phyloP scores from a whole-genome alignment of 2,329 filamentous ascomycete species.

The Penicillium janthinellum region DNA sequence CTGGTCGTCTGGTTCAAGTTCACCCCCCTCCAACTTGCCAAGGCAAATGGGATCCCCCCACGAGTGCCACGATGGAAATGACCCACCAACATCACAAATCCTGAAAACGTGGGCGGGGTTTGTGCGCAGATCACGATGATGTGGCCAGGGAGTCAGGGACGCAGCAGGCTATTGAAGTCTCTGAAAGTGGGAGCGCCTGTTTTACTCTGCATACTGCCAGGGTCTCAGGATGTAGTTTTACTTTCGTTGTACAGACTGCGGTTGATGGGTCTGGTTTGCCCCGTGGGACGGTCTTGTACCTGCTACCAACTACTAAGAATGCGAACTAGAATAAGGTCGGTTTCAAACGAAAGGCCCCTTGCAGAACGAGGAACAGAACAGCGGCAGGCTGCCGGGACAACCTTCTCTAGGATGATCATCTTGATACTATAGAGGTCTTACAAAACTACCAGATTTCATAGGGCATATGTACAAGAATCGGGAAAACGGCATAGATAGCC shows the following conservation, averaged over 20 bases:
- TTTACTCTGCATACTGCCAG: neutral
- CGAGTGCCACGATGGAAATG: neutral
- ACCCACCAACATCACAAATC: constrained; percentile 1
- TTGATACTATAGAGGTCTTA: too few relatives aligned
- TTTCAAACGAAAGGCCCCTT: neutral
- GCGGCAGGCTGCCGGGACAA: neutral
- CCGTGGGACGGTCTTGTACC: neutral
- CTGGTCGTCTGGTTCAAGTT: neutral
- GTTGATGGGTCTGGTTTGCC: neutral
- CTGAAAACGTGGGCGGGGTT: neutral
- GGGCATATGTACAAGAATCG: neutral
- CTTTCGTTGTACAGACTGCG: neutral
- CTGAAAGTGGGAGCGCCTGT: neutral
- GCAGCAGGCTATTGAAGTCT: neutral
- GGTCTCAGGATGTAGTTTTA: neutral
- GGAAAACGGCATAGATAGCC: neutral
- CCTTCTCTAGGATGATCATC: neutral
- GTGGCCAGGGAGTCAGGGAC: neutral
- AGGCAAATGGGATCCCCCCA: neutral
- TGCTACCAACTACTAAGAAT: neutral
- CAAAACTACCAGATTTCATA: neutral
- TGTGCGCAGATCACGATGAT: neutral
- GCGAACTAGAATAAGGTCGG: neutral
- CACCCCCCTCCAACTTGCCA: neutral
- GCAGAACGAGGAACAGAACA: neutral